Percentiles rank a stretch among this genome's conserved stretches.
Conservation (phyloP, 768 basidiomycete genomes). For the Astraeus odoratus region DNA sequence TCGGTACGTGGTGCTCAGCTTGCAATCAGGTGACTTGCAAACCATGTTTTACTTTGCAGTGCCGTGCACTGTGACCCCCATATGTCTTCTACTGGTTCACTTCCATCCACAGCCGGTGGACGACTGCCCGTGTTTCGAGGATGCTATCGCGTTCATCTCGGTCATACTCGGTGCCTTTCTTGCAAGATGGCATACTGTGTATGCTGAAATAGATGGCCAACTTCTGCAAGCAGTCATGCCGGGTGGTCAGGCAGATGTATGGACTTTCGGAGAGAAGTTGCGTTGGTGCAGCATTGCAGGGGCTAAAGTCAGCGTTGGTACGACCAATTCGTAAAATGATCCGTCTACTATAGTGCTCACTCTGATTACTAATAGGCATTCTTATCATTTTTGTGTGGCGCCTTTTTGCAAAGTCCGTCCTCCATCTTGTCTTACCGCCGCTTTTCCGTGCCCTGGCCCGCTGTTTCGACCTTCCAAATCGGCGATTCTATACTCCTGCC, state of each 20-base stretch:
- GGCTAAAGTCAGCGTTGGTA: constrained; percentile 38
- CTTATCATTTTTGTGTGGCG: constrained; percentile 83
- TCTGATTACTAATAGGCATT: constrained; percentile 44
- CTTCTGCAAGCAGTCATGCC: constrained; percentile 42
- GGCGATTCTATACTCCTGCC: constrained; percentile 86
- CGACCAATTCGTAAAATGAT: constrained; percentile 5
- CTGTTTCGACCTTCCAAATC: constrained; percentile 65
- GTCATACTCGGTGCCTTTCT: constrained; percentile 72
- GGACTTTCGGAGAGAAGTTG: constrained; percentile 26
- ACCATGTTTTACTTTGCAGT: constrained; percentile 29
- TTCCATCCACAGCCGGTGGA: constrained; percentile 93
- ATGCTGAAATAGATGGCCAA: constrained; percentile 32
- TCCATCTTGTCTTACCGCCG: constrained; percentile 75
- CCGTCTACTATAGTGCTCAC: background rate
- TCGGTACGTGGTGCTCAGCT: constrained; percentile 22
- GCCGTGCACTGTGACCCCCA: constrained; percentile 51
- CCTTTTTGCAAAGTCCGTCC: constrained; percentile 68
- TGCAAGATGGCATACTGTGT: constrained; percentile 55
- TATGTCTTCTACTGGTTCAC: constrained; percentile 73
- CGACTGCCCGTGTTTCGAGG: constrained; percentile 97
- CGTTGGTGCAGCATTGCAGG: constrained; percentile 33
- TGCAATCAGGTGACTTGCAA: background rate
- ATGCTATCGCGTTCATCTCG: constrained; percentile 88
- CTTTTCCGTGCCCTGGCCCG: constrained; percentile 71
- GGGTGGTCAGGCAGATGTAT: constrained; percentile 41